Conservation (phyloP, 2,329 filamentous ascomycete genomes). For the Fusarium mexicanum region DNA sequence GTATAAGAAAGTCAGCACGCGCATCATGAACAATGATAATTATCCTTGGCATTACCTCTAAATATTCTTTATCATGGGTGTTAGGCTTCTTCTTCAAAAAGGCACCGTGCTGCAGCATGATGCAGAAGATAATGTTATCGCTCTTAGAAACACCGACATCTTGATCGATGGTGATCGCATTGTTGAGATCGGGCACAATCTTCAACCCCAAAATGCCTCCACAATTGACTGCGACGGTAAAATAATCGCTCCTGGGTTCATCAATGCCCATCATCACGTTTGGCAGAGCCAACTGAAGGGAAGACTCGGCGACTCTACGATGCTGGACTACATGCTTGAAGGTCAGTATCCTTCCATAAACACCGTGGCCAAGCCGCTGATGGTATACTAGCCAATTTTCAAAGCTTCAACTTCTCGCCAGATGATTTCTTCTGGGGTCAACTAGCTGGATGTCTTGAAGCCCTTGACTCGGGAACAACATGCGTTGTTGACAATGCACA, state of each 20-base stretch:
- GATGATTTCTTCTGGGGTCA: slow-evolving; percentile 6
- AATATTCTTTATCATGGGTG: background rate
- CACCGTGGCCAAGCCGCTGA: background rate
- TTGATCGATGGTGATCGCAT: background rate
- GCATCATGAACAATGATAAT: rapidly evolving
- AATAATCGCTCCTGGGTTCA: background rate
- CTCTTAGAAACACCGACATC: background rate
- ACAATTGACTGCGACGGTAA: background rate
- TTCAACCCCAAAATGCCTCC: rapidly evolving
- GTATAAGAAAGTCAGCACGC: background rate
- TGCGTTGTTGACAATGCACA: slow-evolving; percentile 10
- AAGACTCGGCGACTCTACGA: background rate
- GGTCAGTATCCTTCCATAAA: background rate
- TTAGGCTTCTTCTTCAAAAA: background rate
- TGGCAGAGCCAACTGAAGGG: slow-evolving; percentile 16
- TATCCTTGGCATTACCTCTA: rapidly evolving
- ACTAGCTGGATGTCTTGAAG: slow-evolving; percentile 2
- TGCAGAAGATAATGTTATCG: background rate
- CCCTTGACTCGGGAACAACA: background rate
- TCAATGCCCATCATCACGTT: slow-evolving; percentile 4
- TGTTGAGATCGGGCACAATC: background rate
- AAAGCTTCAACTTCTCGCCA: background rate
- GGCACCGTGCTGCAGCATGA: slow-evolving; percentile 1
- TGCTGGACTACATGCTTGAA: slow-evolving; percentile 15
- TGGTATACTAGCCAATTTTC: background rate